Evolutionary conservation across 129 eudicot genomes (phyloP).

Genomic region (Arctium lappa): DNA sequence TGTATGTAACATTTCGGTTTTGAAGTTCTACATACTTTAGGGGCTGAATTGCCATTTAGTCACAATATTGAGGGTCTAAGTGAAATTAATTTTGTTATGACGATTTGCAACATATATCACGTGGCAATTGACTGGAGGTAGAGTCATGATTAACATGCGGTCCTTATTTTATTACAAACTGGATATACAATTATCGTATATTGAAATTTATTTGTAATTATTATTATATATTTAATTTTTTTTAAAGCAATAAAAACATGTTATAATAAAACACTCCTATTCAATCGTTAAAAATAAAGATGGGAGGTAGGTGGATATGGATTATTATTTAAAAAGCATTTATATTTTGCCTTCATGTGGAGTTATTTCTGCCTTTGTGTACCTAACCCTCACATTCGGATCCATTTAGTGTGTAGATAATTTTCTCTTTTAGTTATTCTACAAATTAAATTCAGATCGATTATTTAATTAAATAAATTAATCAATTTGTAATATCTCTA

Average conservation of each 20-base stretch:
- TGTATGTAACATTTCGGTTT: neutral
- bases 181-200: neutral
- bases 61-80: neutral
- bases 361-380: neutral
- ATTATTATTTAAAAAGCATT: neutral
- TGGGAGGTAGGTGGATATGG: neutral
- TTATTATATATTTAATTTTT: neutral
- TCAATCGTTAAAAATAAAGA: too few species aligned
- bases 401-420: neutral
- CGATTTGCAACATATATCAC: neutral
- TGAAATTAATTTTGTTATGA: neutral
- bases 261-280: neutral
- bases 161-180: constrained; percentile 8
- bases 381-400: neutral
- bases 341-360: neutral
- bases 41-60: neutral
- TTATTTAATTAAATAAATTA: too few species aligned
- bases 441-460: neutral
- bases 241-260: neutral
- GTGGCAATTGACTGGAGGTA: constrained; percentile 5
- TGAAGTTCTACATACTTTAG: neutral
- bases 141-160: constrained; percentile 13
- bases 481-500: too few species aligned
- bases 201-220: neutral
- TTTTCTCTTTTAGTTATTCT: neutral